Base-by-base conservation (phyloP, 2,329 filamentous ascomycete species). In the Rhexocercosporidium sp. region DNA sequence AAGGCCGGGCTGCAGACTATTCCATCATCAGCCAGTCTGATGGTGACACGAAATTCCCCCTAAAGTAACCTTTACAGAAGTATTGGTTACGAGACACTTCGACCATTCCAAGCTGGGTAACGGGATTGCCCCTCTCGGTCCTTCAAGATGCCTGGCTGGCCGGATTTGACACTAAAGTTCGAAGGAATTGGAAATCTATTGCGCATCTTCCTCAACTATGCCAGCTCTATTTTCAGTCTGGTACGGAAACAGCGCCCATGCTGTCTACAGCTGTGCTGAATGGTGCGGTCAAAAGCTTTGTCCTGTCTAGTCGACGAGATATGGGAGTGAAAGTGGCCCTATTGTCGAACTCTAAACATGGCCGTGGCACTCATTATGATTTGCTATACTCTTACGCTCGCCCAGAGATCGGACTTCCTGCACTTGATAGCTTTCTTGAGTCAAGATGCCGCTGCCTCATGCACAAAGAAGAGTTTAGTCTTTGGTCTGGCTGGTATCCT, bases 21-120 rank as follows among this genome's bases (percentile, higher is more conserved):
- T 53, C 47, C 29, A 51, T 27, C 27, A 53, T 18, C 25, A 54
- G 49, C 49, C 61, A 63, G 54, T 57, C 31, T 41, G 54, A 27
- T 57, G 31, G 54, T 57, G 54, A 57, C 54, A 57, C 54, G 54
- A 57, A 34, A 20, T n/a, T 8, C 18, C 14, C 34, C 37, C n/a
- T 41, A 37, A 51, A 27, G 1, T 49, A 34, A 46, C 20, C 16
- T 29, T 37, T n/a, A 47, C 54, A 56, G 16, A 64, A 57, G 61
- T 46, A 56, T 56, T 63, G 49, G n/a, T 46, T 29, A 22, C 11
- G 9, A 11, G 11, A 25, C 4, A 25, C 16, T 57, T 57, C 54
- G 18, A 39, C 54, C 18, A 39, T 41, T 14, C 54, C 34, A 25
- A 8, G 20, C 11, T 27, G 27, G 54, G 54, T 14, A 41, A 57